A percentile compares a stretch with the other conserved stretches of the same genome.
phyloP scores from a whole-genome alignment of 2,329 filamentous ascomycete species.

The Aspergillus carbonarius region DNA sequence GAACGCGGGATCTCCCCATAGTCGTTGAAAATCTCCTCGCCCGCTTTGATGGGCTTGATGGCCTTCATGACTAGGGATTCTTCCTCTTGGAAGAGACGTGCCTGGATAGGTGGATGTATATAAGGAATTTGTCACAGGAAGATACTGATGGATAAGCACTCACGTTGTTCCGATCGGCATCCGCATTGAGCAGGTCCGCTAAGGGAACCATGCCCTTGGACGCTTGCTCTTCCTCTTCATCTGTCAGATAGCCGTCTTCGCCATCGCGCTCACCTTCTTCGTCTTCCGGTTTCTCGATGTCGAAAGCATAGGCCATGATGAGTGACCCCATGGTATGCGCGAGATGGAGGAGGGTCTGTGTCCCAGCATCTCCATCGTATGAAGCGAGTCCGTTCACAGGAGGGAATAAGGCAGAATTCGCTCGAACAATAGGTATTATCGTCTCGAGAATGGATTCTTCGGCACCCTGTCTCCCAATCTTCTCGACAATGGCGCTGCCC shows the following conservation, averaged over 20 bases:
- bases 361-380: conserved; percentile 39
- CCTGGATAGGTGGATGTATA: conserved; percentile 32
- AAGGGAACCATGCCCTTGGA: conserved; percentile 86
- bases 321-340: conserved; percentile 82
- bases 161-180: conserved; percentile 78
- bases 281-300: conserved; percentile 63
- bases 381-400: conserved; percentile 39
- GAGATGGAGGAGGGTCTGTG: conserved; percentile 52
- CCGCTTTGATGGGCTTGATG: conserved; percentile 65
- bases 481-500: conserved; percentile 71
- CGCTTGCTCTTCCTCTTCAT: conserved; percentile 65
- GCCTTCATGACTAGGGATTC: conserved; percentile 67
- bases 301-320: conserved; percentile 93
- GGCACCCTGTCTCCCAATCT: conserved; percentile 72
- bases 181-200: conserved; percentile 85
- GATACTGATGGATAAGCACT: conserved; percentile 19
- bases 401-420: conserved; percentile 45
- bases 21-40: conserved; percentile 82
- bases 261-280: conserved; percentile 55
- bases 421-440: conserved; percentile 53
- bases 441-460: conserved; percentile 65
- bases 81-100: conserved; percentile 61
- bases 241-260: conserved; percentile 54
- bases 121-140: not conserved
- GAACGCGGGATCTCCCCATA: conserved; percentile 82